Evolutionary conservation across 257 asterid genomes (phyloP), one percentile per base, ranked within the genome.

Genomic region (Solanum boliviense): DNA sequence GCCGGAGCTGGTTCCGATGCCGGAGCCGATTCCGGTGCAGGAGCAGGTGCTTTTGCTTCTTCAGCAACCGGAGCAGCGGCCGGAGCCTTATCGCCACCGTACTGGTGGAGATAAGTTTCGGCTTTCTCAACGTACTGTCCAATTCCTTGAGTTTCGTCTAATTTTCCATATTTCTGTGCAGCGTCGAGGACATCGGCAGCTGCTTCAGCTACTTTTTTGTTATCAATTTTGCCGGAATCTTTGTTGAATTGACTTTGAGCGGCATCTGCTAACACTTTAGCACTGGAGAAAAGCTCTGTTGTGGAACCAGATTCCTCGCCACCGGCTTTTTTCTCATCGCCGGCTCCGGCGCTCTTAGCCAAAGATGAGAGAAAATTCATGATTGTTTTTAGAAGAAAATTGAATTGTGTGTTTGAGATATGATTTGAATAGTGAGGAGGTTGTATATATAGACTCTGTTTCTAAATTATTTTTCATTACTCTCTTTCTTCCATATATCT

Each of bases 111-210:
- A 71, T 93, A 93, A 89, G 58, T 91, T 90, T 93, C 93, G 1
- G 96, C 96, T 86, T 93, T 93, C 6, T 92, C 94, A 39, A 89
- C 92, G 88, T 93, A 93, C 90, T 91, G 91, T 21, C 96, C 96
- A 68, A 89, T 31, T 10, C 96, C 96, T 81, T 89, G 34, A 67
- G 88, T 88, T 44, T 88, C 91, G 21, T 92, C 95, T 2, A 93
- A 91, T 86, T 93, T 93, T 4, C 90, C 96, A 86, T 93, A 92
- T 12, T 88, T 68, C 5, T 87, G 74, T 36, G 92, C 94, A 38
- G 93, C 91, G 56, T 60, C 91, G 83, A 93, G 89, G 32, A 93
- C 83, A 29, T 93, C 91, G 10, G 95, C 95, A 58, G 91, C 89
- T 34, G 96, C 93, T n/a, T 38, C 89, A 83, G 96, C 91, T 13